Evolutionary conservation across 1,284 basidiomycete species (phyloP).

Genomic region (Ganoderma lingzhi): DNA sequence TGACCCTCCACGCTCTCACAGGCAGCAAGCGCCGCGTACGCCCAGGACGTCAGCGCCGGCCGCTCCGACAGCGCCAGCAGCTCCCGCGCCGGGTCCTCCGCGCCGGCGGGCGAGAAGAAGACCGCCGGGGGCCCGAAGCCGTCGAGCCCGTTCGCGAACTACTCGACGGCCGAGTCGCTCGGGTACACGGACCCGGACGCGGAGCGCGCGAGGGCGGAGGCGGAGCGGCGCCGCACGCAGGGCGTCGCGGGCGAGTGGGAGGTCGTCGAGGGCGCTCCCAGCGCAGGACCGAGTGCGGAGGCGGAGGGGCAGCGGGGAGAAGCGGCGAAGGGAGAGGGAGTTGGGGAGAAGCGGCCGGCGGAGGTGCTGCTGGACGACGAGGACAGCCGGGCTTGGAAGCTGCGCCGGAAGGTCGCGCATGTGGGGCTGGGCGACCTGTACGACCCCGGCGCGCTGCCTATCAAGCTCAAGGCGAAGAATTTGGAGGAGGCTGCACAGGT

Average conservation of each 20-base stretch:
- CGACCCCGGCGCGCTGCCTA: conserved; percentile 70
- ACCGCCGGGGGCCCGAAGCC: conserved; percentile 54
- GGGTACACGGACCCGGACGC: conserved; percentile 82
- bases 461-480: conserved; percentile 68
- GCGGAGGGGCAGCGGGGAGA: not conserved
- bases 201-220: conserved; percentile 63
- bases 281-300: conserved; percentile 28
- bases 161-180: conserved; percentile 85
- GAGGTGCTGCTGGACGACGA: conserved; percentile 53
- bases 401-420: conserved; percentile 64
- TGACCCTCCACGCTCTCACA: conserved; percentile 37
- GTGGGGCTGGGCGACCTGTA: conserved; percentile 74
- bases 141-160: conserved; percentile 82
- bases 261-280: conserved; percentile 57
- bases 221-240: conserved; percentile 64
- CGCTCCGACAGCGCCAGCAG: conserved; percentile 49
- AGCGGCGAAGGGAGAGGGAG: not conserved
- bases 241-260: conserved; percentile 90
- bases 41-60: conserved; percentile 76
- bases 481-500: conserved; percentile 43
- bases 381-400: conserved; percentile 68
- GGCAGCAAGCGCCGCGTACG: conserved; percentile 80
- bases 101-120: conserved; percentile 48
- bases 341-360: conserved; percentile 45
- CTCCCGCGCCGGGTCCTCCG: conserved; percentile 48